phyloP scores from a whole-genome alignment of 2,329 filamentous ascomycete genomes.

The Eurotiales sp. region DNA sequence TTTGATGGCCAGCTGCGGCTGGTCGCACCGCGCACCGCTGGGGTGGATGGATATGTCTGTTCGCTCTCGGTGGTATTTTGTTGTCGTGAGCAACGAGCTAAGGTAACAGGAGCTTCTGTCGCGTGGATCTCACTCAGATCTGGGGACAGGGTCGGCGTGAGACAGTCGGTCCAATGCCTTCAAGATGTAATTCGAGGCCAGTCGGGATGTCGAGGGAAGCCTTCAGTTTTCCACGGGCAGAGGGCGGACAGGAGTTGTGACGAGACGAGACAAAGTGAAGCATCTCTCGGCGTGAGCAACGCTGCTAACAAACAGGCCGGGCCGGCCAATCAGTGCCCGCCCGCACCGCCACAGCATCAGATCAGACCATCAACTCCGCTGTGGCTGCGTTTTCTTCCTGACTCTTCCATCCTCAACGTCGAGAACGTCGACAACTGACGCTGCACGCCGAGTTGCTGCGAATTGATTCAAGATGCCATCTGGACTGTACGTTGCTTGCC shows the following conservation, averaged over 20 bases:
- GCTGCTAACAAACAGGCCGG: no score
- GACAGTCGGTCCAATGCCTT: no score
- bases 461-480: constrained; percentile 18
- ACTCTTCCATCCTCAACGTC: no score
- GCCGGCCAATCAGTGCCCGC: not conserved
- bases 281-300: constrained; percentile 10
- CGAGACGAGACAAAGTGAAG: no score
- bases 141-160: not conserved
- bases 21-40: not conserved
- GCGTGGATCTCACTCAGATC: not conserved
- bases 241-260: no score
- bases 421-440: not conserved
- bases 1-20: constrained; percentile 21
- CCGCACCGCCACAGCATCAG: constrained; percentile 12
- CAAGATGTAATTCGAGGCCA: no score
- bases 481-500: constrained; percentile 20
- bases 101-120: not conserved
- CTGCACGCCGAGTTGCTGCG: not conserved
- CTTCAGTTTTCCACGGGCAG: no score
- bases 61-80: no score
- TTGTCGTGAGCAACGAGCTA: no score
- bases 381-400: constrained; percentile 12
- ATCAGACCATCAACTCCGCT: constrained; percentile 1
- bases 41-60: no score
- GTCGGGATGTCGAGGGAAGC: no score